phyloP scores from a whole-genome alignment of 371 early-diverging fungal genomes.

The Syncephalis fuscata region DNA sequence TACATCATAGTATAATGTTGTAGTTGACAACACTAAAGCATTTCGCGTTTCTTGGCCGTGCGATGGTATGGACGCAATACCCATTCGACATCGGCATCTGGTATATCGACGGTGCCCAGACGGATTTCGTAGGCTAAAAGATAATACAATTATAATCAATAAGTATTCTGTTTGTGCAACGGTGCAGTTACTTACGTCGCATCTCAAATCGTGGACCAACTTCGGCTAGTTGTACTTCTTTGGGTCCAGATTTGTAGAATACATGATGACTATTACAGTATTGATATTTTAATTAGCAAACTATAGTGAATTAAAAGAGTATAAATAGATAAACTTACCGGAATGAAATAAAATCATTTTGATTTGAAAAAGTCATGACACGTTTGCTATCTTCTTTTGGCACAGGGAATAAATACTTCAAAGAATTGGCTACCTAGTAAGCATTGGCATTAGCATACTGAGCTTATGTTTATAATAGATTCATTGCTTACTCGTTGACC shows the following conservation, averaged over 20 bases:
- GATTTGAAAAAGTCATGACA: conserved; percentile 92
- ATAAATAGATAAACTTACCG: conserved; percentile 18
- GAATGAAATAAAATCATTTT: conserved; percentile 93
- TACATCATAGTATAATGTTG: too few species aligned
- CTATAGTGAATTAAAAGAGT: neutral
- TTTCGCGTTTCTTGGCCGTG: conserved; percentile 81
- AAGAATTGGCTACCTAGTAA: conserved; percentile 57
- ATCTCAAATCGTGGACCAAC: conserved; percentile 98
- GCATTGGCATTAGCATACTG: neutral
- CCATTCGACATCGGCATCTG: conserved; percentile 97
- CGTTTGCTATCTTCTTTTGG: conserved; percentile 93
- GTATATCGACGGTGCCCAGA: conserved; percentile 86
- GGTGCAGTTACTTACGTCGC: conserved; percentile 72
- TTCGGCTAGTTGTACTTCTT: conserved; percentile 84
- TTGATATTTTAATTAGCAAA: neutral
- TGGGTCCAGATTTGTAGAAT: conserved; percentile 65
- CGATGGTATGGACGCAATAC: conserved; percentile 88
- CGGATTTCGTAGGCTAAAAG: conserved; percentile 83
- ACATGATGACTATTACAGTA: conserved; percentile 72
- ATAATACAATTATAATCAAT: too few species aligned
- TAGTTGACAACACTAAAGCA: conserved; percentile 25
- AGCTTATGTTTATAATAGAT: neutral
- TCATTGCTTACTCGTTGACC: conserved; percentile 52
- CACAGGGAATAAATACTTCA: conserved; percentile 92
- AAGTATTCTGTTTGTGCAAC: neutral